Base-by-base conservation (phyloP, 768 basidiomycete genomes). In the Boletellus sp. region DNA sequence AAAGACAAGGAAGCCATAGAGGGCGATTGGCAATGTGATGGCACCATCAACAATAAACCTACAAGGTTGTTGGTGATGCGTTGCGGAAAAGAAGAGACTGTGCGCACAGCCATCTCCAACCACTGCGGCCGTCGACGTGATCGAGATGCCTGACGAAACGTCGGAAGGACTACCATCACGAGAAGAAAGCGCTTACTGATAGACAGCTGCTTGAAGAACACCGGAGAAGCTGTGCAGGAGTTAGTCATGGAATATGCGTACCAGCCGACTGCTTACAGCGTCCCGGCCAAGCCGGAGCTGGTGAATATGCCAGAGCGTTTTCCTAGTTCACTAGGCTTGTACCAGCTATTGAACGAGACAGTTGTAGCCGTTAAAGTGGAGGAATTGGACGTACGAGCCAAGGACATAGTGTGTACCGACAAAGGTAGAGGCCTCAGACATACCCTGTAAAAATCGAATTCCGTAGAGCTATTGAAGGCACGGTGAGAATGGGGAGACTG, bases 351-450 rank as follows among this genome's bases (percentile, higher is more conserved):
- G 23, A 39, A 50, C 26, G 28, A 20, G 49, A 28, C 9, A 38
- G 17, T 42, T 26, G 49, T 13, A 7, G 19, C 38, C n/a, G 17
- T 19, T 23, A 0, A 17, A 26, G 32, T 19, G 43, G 41, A 51
- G 20, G 17, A 11, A 41, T 5, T 39, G 19, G 2, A 74, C 81
- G 50, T 58, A 85, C 84, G 82, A 82, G 54, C 86, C 84, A 16
- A 87, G 78, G 54, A 87, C 72, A 58, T 84, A 85, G 55, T 85
- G 84, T 15, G 83, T 81, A 32, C 87, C 87, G 23, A 84, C 84
- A 63, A 89, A 90, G 2, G 85, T 89, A 8, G 85, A 86, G 0
- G 85, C 78, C 65, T 89, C 87, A 7, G 81, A 78, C 49, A 87
- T 71, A 20, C 83, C 87, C 65, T 86, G 85, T 47, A 87, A 76